Evolutionary conservation across 441 rosid species (phyloP), one percentile per base, ranked within the genome.

Genomic region (Iberis amara): DNA sequence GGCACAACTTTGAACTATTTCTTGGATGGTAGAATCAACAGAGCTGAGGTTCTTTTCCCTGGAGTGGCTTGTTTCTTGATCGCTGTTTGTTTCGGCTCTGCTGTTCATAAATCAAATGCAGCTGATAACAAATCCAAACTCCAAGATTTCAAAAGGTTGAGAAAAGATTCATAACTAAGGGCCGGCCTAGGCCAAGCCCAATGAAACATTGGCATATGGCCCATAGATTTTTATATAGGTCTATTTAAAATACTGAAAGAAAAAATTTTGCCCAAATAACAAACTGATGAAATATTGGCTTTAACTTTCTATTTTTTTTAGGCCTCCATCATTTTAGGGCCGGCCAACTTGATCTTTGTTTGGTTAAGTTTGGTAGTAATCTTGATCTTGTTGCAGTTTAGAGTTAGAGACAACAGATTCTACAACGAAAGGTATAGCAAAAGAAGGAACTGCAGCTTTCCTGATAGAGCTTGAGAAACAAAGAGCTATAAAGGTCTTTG

Each of bases 1-100:
- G 87, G 94, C 18, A 79, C 95, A 53, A 86, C 89, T 38, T 32
- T 89, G 65, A 89, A 86, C 72, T 89, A 89, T 69, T 89, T 79
- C 76, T 73, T 89, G 62, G 95, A 89, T 39, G 81, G 76, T 66
- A 79, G 64, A 74, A 86, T 86, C 55, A 89, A 89, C 48, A 75
- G 67, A 51, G 95, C 97, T 3, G 78, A 76, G 65, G 64, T 80
- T 39, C 84, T 89, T 51, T 89, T 89, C 76, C 80, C 91, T 0
- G 97, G 97, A 0, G 84, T 82, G 0, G 88, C 72, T 50, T 89
- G 95, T 76, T 89, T 86, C 79, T 57, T 86, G 62, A 70, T 84
- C 14, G 88, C 88, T 12, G 83, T 76, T 55, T 77, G 81, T 65
- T 79, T 88, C 9, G 94, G 80, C 28, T 82, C 96, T 9, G 86